phyloP scores from a whole-genome alignment of 1,139 yeast genomes.

The Nakaseomyces delphensis region DNA sequence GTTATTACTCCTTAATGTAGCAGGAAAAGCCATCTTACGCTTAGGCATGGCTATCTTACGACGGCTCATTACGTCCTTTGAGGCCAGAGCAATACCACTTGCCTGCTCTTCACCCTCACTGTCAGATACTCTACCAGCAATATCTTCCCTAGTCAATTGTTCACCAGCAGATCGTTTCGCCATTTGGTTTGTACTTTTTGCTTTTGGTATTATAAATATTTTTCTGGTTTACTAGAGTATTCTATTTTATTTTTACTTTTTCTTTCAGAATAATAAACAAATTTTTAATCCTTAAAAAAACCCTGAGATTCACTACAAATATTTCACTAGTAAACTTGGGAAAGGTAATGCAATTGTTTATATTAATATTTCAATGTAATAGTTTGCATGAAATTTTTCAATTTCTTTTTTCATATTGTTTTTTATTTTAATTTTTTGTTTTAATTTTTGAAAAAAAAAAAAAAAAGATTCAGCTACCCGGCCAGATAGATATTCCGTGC shows the following conservation, averaged over 20 bases:
- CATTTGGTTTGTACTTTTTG: too few species aligned
- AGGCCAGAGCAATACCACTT: slow-evolving; percentile 40
- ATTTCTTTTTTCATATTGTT: neutral
- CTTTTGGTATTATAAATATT: too few species aligned
- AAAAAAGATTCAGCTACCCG: neutral
- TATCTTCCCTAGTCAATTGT: slow-evolving; percentile 45
- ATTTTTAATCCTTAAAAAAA: too few species aligned
- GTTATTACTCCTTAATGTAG: slow-evolving; percentile 5
- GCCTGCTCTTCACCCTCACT: slow-evolving; percentile 32
- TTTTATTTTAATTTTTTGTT: neutral
- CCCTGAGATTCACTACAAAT: too few species aligned
- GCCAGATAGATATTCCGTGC: neutral
- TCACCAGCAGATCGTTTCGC: slow-evolving; percentile 60
- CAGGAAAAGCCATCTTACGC: slow-evolving; percentile 21
- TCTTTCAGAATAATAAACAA: neutral
- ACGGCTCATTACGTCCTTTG: slow-evolving; percentile 53
- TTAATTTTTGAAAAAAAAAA: neutral
- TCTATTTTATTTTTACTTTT: neutral
- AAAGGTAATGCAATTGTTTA: too few species aligned
- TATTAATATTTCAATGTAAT: too few species aligned
- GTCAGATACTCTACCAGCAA: slow-evolving; percentile 22
- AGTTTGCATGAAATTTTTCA: neutral
- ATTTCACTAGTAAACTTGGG: too few species aligned
- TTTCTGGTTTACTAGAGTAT: neutral
- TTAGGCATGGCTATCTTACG: slow-evolving; percentile 63